Base-by-base conservation (phyloP, 306 rosid species). In the Ammopiptanthus mongolicus region DNA sequence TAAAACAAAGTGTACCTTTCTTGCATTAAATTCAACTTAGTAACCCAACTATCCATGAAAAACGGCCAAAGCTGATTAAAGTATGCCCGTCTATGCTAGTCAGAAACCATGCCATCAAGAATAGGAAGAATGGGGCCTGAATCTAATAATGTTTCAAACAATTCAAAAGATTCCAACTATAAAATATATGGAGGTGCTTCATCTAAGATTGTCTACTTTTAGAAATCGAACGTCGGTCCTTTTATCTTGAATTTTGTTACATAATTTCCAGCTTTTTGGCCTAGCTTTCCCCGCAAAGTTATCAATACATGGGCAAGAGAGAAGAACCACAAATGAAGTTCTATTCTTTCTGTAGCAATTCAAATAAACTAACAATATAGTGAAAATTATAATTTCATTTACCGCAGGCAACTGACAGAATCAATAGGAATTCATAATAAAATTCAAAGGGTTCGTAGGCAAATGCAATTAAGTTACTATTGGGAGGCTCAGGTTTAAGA, bases 351-450 rank as follows among this genome's bases (percentile, higher is more conserved):
- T n/a, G n/a, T 6, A 25, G 11, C 37, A 18, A 53, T 19, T 12
- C 33, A 61, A 59, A 14, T 23, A 28, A 56, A 17, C 18, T 18
- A 37, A 34, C 5, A 11, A 8, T 12, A 9, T 15, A 50, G 51
- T 44, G 59, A 63, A 50, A 53, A 79, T 62, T 64, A 71, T 33
- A 62, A 62, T 71, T 73, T 42, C 51, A 42, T 52, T 34, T 15
- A 61, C 47, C 39, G 15, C 22, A 51, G 34, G 14, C 39, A 14
- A 33, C 9, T 31, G 15, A 14, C 36, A 19, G 3, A 44, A 46
- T 60, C 10, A 12, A 33, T 22, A 28, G 31, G 15, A 64, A 22
- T 33, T 14, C 18, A 9, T 75, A 65, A 65, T 22, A 46, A 22
- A 48, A 17, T 4, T 48, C n/a, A 19, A 55, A 42, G 25, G 60